Conservation (phyloP, 1,284 basidiomycete species). For the Fomitiporia mediterranea region DNA sequence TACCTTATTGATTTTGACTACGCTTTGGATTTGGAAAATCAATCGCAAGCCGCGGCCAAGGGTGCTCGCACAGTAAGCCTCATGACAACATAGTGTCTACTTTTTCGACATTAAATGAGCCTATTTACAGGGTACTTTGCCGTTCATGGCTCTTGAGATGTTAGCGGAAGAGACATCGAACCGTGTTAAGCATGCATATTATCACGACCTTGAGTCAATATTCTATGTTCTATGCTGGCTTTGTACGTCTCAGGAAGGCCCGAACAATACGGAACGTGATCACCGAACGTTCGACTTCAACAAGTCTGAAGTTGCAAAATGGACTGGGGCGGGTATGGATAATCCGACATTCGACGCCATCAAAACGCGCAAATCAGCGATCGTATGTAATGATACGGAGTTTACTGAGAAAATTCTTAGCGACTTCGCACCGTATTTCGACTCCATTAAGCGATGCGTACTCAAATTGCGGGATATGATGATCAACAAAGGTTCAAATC, state of each 20-base stretch:
- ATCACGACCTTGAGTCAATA: constrained; percentile 6
- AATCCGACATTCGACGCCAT: neutral
- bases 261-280: neutral
- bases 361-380: neutral
- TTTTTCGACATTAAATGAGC: neutral
- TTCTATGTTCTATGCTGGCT: constrained; percentile 6
- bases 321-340: neutral
- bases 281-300: neutral
- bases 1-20: constrained; percentile 2
- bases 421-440: neutral
- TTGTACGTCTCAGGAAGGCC: neutral
- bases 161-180: neutral
- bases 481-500: neutral
- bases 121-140: neutral
- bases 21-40: neutral
- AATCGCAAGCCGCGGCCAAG: neutral
- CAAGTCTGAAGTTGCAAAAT: neutral
- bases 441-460: neutral
- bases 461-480: neutral
- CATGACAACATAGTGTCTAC: neutral
- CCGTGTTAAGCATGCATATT: neutral
- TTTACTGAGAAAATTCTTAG: neutral
- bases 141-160: constrained; percentile 5
- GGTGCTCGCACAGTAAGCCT: neutral
- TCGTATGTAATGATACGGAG: neutral